Conservation (phyloP, 768 basidiomycete species). For the Suillus subluteus region DNA sequence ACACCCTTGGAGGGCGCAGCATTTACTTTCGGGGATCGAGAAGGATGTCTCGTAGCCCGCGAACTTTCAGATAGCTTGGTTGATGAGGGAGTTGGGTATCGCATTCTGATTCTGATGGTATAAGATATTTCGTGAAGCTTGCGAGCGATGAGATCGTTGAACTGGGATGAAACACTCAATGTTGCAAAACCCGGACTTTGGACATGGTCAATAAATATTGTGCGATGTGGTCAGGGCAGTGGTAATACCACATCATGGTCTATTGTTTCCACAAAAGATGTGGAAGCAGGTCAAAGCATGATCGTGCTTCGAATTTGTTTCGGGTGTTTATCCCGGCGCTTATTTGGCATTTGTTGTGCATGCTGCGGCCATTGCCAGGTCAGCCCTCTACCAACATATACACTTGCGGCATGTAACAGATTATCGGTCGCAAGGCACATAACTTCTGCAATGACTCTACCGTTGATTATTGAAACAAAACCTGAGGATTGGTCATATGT, state of each 20-base stretch:
- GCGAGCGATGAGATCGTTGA: neutral
- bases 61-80: slow-evolving; percentile 14
- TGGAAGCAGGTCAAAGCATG: neutral
- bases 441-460: slow-evolving; percentile 16
- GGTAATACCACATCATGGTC: neutral
- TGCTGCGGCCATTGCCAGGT: neutral
- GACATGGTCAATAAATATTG: neutral
- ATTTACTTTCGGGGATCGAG: slow-evolving; percentile 16
- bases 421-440: neutral
- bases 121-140: neutral
- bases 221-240: neutral
- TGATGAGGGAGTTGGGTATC: slow-evolving; percentile 13
- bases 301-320: neutral
- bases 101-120: slow-evolving; percentile 5
- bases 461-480: slow-evolving; percentile 30
- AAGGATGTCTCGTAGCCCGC: slow-evolving; percentile 17
- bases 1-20: slow-evolving; percentile 12
- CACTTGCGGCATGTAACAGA: neutral
- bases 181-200: neutral
- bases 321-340: neutral
- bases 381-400: neutral
- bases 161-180: neutral
- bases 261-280: neutral
- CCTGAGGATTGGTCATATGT: slow-evolving; percentile 78
- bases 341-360: neutral